A percentile compares a stretch with the other conserved stretches of the same genome.
Conservation (phyloP, 345 rosid genomes). For the Raphanus raphanistrum region DNA sequence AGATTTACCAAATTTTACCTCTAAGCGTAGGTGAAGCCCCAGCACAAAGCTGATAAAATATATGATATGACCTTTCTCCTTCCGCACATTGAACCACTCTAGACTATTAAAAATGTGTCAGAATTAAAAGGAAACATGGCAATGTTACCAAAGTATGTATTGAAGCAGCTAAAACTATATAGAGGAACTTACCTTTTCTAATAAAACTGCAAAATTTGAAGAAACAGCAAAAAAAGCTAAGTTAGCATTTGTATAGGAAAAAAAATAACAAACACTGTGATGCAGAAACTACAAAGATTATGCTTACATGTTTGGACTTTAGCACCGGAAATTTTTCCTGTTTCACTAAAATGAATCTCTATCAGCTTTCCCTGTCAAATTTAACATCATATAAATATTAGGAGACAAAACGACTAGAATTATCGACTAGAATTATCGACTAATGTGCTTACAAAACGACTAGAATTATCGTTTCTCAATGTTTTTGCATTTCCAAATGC, state of each 20-base stretch:
- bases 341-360: constrained; percentile 95
- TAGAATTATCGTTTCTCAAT: constrained; percentile 88
- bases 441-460: constrained; percentile 99
- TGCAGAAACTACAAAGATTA: neutral
- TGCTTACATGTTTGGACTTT: constrained; percentile 70
- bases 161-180: constrained; percentile 9
- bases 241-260: constrained; percentile 10
- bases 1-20: constrained; percentile 48
- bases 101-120: constrained; percentile 55
- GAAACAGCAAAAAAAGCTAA: neutral
- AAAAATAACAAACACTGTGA: neutral
- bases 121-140: constrained; percentile 14
- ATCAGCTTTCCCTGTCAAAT: constrained; percentile 73
- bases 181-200: constrained; percentile 74
- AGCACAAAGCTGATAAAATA: constrained; percentile 97
- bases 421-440: constrained; percentile 93
- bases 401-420: constrained; percentile 99
- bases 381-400: constrained; percentile 32
- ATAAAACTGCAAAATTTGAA: constrained; percentile 32
- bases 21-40: constrained; percentile 74
- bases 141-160: constrained; percentile 33
- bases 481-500: constrained; percentile 99
- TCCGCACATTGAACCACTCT: constrained; percentile 94
- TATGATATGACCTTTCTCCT: constrained; percentile 98
- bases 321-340: constrained; percentile 97